Evolutionary conservation across 2,329 filamentous ascomycete genomes (phyloP), one percentile per base, ranked within the genome.

Genomic region (Monosporascus cannonballus): DNA sequence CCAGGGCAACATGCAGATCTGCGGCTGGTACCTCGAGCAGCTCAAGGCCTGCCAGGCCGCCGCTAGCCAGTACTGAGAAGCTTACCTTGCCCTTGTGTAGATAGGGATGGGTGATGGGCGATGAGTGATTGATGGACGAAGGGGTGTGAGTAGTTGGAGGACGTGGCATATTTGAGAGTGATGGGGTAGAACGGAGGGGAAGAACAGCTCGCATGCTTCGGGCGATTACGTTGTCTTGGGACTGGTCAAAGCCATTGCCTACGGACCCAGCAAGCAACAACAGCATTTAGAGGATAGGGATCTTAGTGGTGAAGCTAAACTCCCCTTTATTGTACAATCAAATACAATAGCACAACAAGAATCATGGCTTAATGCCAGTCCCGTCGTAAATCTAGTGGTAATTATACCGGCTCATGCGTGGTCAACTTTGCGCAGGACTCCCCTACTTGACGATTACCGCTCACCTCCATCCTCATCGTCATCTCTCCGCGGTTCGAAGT

Each of bases 21-120:
- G 94, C 77, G 88, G 89, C 62, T 99, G 93, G 92, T 99, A 99
- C 73, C 77, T 99, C 65, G 94, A 99, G 72, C 93, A 99, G 82
- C 80, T 99, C 73, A 93, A 92, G 80, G 87, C 89, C 52, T 93
- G 89, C 80, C 89, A 93, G 78, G 76, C 82, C 59, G 88, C 89
- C 63, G 86, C 89, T 51, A 83, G 78, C 72, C 83, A 77, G 64
- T 89, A 90, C 75, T 90, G 84, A 69, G 8, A 84, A 69, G 8
- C 24, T 3, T n/a, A 18, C 38, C 36, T 4, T 15, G 8, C 11
- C n/a, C 36, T 38, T 37, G 56, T 51, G 52, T 56, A 25, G 42
- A 34, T 59, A 20, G 25, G 37, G 48, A 24, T 14, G 45, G 39
- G 24, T 24, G 48, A 48, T 39, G 47, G 25, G 3, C 3, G 48